Base-by-base conservation (phyloP, 2,329 filamentous ascomycete species). In the Exophiala sideris region DNA sequence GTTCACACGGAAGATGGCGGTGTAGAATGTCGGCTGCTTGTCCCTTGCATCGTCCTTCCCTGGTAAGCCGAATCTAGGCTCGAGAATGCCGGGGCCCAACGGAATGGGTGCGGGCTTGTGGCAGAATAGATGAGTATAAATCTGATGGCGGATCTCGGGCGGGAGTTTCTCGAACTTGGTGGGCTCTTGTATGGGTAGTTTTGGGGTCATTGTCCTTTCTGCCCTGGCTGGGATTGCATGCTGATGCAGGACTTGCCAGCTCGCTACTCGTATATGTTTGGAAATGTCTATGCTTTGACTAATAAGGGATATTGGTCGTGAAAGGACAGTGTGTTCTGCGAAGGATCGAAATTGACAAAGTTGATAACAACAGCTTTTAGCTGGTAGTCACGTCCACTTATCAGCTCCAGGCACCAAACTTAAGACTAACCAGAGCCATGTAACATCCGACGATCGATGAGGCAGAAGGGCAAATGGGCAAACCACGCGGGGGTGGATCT, bases 91-190 rank as follows among this genome's bases (percentile, higher is more conserved):
- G 44, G 50, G 14, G 18, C 50, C 51, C 18, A 57, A n/a, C 3
- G 44, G 40, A 29, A 57, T 54, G 11, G 55, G 55, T 14, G 12
- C 42, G 12, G 55, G 36, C 38, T 46, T 47, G 40, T 52, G 45
- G 39, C 50, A 61, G 50, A 61, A 58, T 6, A 58, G 39, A 18
- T 58, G 38, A 21, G 18, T 34, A 39, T 58, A 61, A 21, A 58
- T 58, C 16, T 57, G 16, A 40, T 56, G 50, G 11, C 58, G 52
- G n/a, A 61, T 52, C 36, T 58, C 55, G 3, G 45, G 16, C 5
- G 58, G 55, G 16, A 61, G 56, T 34, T 56, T 52, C 16, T 50
- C 38, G 10, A 58, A 42, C 35, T 45, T 45, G n/a, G 38, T 32
- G 11, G 14, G 32, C 14, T 10, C 9, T 7, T 5, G 12, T 9